Evolutionary conservation across 495 filamentous ascomycete species (phyloP), one percentile per base, ranked within the genome.

Genomic region (Aspergillus affinis): DNA sequence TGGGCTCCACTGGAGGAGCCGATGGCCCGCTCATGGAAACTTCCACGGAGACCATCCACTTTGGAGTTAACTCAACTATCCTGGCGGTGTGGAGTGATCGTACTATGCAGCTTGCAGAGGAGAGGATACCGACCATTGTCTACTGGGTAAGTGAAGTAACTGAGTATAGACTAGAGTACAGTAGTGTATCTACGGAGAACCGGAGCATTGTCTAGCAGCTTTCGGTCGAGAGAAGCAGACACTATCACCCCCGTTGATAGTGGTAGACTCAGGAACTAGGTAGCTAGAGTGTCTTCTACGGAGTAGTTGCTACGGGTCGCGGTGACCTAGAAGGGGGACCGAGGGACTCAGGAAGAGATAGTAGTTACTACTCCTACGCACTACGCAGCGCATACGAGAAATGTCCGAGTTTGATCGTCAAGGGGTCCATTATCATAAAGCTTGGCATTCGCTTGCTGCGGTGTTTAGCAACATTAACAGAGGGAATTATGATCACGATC

Each of bases 21-120:
- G 62, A 62, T 61, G 65, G 65, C 60, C 62, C 65, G 62, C 62
- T 59, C 65, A 65, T 68, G 62, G 65, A 68, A 68, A 65, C 58
- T 68, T 68, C 65, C 36, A 68, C 65, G 51, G 62, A 61, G 55
- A 48, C 65, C 23, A 17, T 4, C 13, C 54, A 32, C 10, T 32
- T 12, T 32, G 30, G 23, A 26, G 2, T 26, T 26, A 26, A 26
- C 23, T 26, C 23, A 26, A 26, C 23, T 32, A 52, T 36, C 18
- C 48, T 59, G 61, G 58, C 61, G 56, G 62, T 55, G 60, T 55
- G 36, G 17, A 45, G 20, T 51, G 56, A 45, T 51, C 47, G 47
- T 17, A 48, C 20, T 10, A 52, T n/a, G 26, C 17, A 29, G 21
- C 23, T 6, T n/a, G 20, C 20, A 27, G 21, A 26, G 19, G 20